phyloP scores from a whole-genome alignment of 73 alveolate genomes.

The Uronychia setigera region DNA sequence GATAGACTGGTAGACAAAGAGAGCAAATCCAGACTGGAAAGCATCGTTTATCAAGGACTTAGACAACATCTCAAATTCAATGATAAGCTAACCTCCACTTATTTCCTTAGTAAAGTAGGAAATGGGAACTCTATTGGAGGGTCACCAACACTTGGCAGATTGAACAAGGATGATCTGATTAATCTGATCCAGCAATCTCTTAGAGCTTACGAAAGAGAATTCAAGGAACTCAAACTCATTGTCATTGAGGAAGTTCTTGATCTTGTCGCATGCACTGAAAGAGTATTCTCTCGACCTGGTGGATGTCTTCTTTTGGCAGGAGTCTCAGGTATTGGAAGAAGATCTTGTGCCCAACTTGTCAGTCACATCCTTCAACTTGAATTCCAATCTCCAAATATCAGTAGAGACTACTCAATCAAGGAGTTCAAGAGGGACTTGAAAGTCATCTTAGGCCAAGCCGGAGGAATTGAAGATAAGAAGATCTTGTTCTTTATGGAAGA shows the following conservation, averaged over 20 bases:
- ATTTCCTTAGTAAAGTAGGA: conserved; percentile 70
- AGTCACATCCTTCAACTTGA: conserved; percentile 82
- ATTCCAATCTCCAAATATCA: conserved; percentile 74
- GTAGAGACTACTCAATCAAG: conserved; percentile 81
- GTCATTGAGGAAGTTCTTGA: conserved; percentile 86
- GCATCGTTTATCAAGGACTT: conserved; percentile 59
- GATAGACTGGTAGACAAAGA: conserved; percentile 96
- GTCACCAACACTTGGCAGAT: conserved; percentile 60
- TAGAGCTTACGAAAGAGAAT: conserved; percentile 91
- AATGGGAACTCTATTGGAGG: conserved; percentile 54
- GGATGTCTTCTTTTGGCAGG: conserved; percentile 97
- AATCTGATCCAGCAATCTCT: conserved; percentile 72
- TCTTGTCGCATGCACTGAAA: conserved; percentile 73
- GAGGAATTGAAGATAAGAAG: conserved; percentile 87
- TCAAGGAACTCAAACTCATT: conserved; percentile 85
- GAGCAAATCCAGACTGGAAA: conserved; percentile 83
- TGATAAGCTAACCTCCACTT: conserved; percentile 64
- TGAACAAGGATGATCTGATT: conserved; percentile 71
- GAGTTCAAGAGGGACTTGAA: conserved; percentile 98
- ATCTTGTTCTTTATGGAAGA: conserved; percentile 93
- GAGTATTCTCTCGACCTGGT: conserved; percentile 76
- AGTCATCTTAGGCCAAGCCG: conserved; percentile 88
- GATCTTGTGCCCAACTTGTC: conserved; percentile 80
- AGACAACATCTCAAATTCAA: conserved; percentile 66
- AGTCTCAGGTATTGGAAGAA: conserved; percentile 98